These are phyloP conservation scores for Chlorella ohadii DNA, from an alignment of 139 green algal genomes.

Conservation along the genomic window DNA sequence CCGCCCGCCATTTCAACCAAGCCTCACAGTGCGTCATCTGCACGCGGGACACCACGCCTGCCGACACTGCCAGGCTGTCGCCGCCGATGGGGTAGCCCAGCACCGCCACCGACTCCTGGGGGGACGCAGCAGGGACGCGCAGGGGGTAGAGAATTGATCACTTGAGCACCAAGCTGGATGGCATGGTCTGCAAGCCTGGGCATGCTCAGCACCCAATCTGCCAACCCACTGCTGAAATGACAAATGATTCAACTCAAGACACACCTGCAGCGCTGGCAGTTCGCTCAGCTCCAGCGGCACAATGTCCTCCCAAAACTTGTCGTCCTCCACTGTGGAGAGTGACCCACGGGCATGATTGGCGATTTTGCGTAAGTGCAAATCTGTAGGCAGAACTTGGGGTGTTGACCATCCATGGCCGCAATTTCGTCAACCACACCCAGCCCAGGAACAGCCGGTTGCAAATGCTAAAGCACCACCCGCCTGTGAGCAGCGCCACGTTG, in stretches of 20 bases:
- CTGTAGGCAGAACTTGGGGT: too few species aligned
- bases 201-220: not conserved
- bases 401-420: too few species aligned
- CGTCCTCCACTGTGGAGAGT: conserved; percentile 77
- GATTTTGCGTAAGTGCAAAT: too few species aligned
- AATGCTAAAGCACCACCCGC: too few species aligned
- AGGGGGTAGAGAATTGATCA: too few species aligned
- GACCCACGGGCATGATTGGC: too few species aligned
- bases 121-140: too few species aligned
- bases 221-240: too few species aligned
- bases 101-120: conserved; percentile 87
- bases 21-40: conserved; percentile 92
- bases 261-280: conserved; percentile 66
- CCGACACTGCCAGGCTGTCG: conserved; percentile 82
- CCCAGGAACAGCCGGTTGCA: too few species aligned
- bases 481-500: conserved; percentile 80
- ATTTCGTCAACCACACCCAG: too few species aligned
- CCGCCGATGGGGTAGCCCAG: conserved; percentile 77
- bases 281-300: conserved; percentile 77
- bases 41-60: conserved; percentile 87
- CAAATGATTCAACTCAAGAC: not conserved
- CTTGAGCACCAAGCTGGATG: too few species aligned
- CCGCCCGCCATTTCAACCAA: too few species aligned
- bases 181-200: not conserved
- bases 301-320: conserved; percentile 84